These are phyloP conservation scores for Drechslera avenae DNA, from an alignment of 2,329 filamentous ascomycete species.

Conservation along the genomic window DNA sequence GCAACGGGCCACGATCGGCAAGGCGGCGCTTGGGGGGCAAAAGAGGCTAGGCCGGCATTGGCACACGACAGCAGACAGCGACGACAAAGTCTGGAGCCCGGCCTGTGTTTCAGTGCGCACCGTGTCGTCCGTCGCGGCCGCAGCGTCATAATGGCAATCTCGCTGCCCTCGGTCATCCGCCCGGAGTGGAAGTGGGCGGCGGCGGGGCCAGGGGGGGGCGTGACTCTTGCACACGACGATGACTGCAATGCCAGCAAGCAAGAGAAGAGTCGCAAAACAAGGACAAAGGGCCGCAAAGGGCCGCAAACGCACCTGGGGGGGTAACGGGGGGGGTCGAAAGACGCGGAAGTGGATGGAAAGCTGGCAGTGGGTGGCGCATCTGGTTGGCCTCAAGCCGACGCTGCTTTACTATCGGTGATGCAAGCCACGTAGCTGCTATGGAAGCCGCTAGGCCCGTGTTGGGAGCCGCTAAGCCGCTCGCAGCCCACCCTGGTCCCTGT, in stretches of 20 bases:
- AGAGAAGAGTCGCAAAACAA: background rate
- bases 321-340: constrained; percentile 17
- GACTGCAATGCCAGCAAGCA: background rate
- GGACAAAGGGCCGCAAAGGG: constrained; percentile 8
- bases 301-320: background rate
- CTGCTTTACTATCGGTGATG: constrained; percentile 20
- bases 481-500: constrained; percentile 12
- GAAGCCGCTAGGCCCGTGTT: background rate
- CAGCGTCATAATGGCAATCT: constrained; percentile 3
- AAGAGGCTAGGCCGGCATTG: constrained; percentile 18
- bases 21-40: constrained; percentile 18
- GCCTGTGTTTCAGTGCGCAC: constrained; percentile 3
- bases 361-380: constrained; percentile 19
- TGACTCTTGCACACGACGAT: too few species aligned
- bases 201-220: background rate
- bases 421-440: constrained; percentile 14
- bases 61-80: constrained; percentile 31
- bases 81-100: constrained; percentile 8
- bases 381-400: constrained; percentile 15
- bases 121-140: background rate
- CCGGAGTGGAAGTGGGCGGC: background rate
- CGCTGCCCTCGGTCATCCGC: background rate
- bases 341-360: constrained; percentile 18
- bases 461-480: constrained; percentile 1
- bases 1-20: constrained; percentile 19